A percentile compares a stretch with the other conserved stretches of the same genome.
phyloP scores from a whole-genome alignment of 192 early-diverging fungal species.

The Umbelopsis isabellina region DNA sequence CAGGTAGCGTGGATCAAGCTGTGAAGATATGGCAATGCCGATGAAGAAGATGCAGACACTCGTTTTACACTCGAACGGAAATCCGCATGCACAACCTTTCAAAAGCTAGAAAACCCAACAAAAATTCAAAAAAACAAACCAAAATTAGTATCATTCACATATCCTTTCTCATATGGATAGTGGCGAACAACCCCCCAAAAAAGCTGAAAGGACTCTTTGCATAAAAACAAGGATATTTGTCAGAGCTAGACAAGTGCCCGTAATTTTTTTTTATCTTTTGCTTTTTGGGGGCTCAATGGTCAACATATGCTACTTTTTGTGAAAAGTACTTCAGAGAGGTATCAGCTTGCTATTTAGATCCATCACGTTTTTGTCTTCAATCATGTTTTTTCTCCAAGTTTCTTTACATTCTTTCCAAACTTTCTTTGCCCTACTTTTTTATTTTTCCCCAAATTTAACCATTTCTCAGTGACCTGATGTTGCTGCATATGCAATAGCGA shows the following conservation, averaged over 20 bases:
- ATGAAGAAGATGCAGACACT: constrained; percentile 27
- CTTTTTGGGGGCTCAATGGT: not conserved
- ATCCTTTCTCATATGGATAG: too few relatives aligned
- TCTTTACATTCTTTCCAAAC: not conserved
- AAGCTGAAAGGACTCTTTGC: too few relatives aligned
- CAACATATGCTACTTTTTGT: not conserved
- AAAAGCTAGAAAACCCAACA: too few relatives aligned
- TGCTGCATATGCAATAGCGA: not conserved
- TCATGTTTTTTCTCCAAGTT: not conserved
- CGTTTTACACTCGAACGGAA: too few relatives aligned
- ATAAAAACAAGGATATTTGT: too few relatives aligned
- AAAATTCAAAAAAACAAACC: too few relatives aligned
- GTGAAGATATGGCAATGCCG: constrained; percentile 79
- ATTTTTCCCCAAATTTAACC: constrained; percentile 1
- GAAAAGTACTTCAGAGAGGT: not conserved
- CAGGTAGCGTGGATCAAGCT: constrained; percentile 82
- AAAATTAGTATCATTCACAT: too few relatives aligned
- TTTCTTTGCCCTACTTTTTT: not conserved
- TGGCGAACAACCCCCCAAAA: too few relatives aligned
- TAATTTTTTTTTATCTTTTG: constrained; percentile 19
- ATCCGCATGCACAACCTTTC: too few relatives aligned
- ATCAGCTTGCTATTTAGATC: constrained; percentile 1
- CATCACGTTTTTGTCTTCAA: not conserved
- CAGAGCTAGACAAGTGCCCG: not conserved
- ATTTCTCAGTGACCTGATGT: not conserved